A percentile compares a stretch with the other conserved stretches of the same genome.
These are phyloP conservation scores for Pseudofabraea citricarpa DNA, from an alignment of 2,329 filamentous ascomycete species.

Conservation along the genomic window DNA sequence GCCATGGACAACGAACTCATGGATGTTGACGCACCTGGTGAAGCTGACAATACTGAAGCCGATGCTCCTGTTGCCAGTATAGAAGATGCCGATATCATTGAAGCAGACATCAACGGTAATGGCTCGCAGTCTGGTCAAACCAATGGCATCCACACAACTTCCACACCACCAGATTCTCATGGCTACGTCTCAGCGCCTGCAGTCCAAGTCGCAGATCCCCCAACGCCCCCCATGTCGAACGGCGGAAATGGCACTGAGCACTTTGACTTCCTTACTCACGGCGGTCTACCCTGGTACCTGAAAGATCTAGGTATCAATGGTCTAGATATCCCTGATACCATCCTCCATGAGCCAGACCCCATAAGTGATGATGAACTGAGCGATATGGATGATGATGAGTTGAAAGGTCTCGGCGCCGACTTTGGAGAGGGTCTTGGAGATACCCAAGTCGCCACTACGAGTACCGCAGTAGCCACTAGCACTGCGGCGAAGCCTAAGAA, in stretches of 20 bases:
- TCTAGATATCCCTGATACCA: conserved; percentile 73
- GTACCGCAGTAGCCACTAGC: conserved; percentile 3
- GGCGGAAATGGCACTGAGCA: conserved; percentile 35
- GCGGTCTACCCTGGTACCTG: conserved; percentile 86
- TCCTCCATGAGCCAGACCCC: conserved; percentile 70
- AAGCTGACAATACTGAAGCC: conserved; percentile 16
- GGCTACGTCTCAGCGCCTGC: conserved; percentile 31
- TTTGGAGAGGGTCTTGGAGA: conserved; percentile 10
- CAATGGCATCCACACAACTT: conserved; percentile 26
- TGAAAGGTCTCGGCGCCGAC: conserved; percentile 58
- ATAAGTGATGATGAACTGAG: conserved; percentile 77
- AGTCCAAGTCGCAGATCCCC: conserved; percentile 34
- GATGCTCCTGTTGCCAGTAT: conserved; percentile 6
- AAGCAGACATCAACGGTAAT: conserved; percentile 17
- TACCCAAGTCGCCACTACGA: conserved; percentile 4
- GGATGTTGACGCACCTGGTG: conserved; percentile 22
- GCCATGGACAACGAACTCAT: conserved; percentile 10
- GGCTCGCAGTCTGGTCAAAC: conserved; percentile 18
- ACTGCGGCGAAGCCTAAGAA: conserved; percentile 6
- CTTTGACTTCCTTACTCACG: conserved; percentile 48
- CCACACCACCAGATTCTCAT: conserved; percentile 43
- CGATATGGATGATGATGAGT: conserved; percentile 86
- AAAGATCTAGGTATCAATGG: conserved; percentile 74
- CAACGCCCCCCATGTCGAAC: conserved; percentile 64
- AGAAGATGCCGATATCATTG: conserved; percentile 9